Evolutionary conservation across 306 rosid genomes (phyloP), one percentile per base, ranked within the genome.

Genomic region (Inga leiocalycina): DNA sequence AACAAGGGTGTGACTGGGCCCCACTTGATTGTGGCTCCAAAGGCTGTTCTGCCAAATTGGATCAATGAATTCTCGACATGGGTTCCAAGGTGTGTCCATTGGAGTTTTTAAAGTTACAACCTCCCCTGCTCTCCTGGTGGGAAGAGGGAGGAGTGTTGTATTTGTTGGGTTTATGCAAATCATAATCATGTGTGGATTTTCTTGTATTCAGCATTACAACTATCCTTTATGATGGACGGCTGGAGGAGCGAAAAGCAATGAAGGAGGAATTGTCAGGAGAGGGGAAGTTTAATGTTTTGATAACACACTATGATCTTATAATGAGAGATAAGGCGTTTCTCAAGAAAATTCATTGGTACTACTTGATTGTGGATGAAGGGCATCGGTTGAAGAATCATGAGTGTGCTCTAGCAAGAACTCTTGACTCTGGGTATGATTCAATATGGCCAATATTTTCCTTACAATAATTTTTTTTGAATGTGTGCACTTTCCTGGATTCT

Each of bases 1-100:
- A 24, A 88, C 89, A 97, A 97, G 89, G 97, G 92, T 62, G 99
- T 97, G 74, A 75, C 88, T 73, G 99, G 99, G 35, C 99, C 99
- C 77, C 94, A 97, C 88, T 92, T 97, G 91, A 92, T 97, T 76
- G 98, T 97, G 69, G 99, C 99, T 82, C 99, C 99, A 51, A 97
- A 97, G 91, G 99, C 99, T 75, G 99, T 97, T 68, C 87, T 97
- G 48, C 99, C 99, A 46, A 97, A 97, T 86, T 97, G 99, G 99
- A 87, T 94, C 32, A 79, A 10, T 83, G 99, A 97, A 88, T 97
- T 97, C 80, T 81, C 99, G 69, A 70, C 92, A 84, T 97, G 99
- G 99, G 98, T 89, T 85, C 99, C 99, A 62, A 94, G 97, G 99
- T 97, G 88, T 56, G 79, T 79, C 59, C 80, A 54, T 57, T 16